Conservation (phyloP, 2,329 filamentous ascomycete species). For the Fonsecaea monophora region DNA sequence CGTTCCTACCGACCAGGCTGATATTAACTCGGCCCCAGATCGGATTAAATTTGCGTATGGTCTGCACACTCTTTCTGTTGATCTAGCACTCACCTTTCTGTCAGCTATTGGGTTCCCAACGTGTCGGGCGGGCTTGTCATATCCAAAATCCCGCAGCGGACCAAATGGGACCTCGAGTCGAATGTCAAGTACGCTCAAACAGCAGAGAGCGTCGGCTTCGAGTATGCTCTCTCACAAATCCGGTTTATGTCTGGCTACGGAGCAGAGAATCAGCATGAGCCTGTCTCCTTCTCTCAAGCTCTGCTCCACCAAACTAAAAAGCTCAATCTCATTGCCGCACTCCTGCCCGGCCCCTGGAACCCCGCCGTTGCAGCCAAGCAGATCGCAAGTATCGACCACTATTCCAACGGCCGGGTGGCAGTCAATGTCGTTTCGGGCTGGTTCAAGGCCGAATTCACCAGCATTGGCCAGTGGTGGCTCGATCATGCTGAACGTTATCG, state of each 20-base stretch:
- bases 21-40: conserved; percentile 52
- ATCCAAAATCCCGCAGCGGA: conserved; percentile 59
- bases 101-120: conserved; percentile 61
- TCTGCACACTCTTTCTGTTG: neutral
- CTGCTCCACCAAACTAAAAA: conserved; percentile 56
- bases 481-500: conserved; percentile 61
- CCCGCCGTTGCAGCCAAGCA: conserved; percentile 61
- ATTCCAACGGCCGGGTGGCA: conserved; percentile 51
- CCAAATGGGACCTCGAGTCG: conserved; percentile 57
- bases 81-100: neutral
- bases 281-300: conserved; percentile 60
- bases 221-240: conserved; percentile 61
- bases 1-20: neutral
- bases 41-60: conserved; percentile 54
- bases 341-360: conserved; percentile 60
- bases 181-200: conserved; percentile 59
- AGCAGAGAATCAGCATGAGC: conserved; percentile 59
- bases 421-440: conserved; percentile 62
- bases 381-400: conserved; percentile 61
- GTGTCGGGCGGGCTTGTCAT: conserved; percentile 62
- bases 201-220: conserved; percentile 58
- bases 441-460: conserved; percentile 62
- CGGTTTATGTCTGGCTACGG: conserved; percentile 61
- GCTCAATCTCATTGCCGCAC: conserved; percentile 60
- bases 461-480: conserved; percentile 62